phyloP scores from a whole-genome alignment of 2,329 filamentous ascomycete genomes.

The Aspergillus sp. region DNA sequence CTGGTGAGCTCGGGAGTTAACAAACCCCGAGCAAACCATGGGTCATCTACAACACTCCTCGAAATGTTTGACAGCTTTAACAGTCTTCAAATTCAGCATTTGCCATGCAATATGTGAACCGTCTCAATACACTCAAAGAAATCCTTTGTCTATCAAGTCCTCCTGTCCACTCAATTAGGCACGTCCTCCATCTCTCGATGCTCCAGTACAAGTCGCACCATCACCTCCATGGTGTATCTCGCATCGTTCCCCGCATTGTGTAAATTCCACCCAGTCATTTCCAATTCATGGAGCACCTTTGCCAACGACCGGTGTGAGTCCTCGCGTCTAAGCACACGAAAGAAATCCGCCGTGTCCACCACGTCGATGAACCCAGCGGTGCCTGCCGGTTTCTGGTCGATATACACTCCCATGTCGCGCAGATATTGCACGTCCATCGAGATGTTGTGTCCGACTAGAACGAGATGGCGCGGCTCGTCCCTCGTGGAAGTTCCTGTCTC shows the following conservation, averaged over 20 bases:
- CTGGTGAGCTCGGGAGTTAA: too few relatives aligned
- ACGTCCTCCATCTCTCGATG: neutral
- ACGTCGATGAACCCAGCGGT: constrained; percentile 56
- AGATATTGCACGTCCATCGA: constrained; percentile 68
- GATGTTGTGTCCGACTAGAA: constrained; percentile 78
- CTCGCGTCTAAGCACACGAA: constrained; percentile 60
- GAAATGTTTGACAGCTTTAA: too few relatives aligned
- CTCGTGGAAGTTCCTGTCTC: constrained; percentile 26
- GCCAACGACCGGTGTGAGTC: constrained; percentile 57
- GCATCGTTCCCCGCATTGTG: constrained; percentile 90
- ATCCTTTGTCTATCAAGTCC: too few relatives aligned
- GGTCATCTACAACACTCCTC: too few relatives aligned
- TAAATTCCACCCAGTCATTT: constrained; percentile 62
- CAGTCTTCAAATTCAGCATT: too few relatives aligned
- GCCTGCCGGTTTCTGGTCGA: constrained; percentile 18
- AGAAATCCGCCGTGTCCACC: constrained; percentile 72
- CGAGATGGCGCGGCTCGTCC: constrained; percentile 53
- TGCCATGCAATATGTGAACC: too few relatives aligned
- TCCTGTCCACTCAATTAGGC: too few relatives aligned
- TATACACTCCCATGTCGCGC: constrained; percentile 61
- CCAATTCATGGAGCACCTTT: constrained; percentile 62
- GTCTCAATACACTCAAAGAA: too few relatives aligned
- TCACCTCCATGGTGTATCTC: constrained; percentile 70
- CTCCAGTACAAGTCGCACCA: constrained; percentile 49
- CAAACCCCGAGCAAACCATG: too few relatives aligned